Evolutionary conservation across 805 yeast genomes (phyloP), one percentile per base, ranked within the genome.

Genomic region (Saccharomycopsis sp.): DNA sequence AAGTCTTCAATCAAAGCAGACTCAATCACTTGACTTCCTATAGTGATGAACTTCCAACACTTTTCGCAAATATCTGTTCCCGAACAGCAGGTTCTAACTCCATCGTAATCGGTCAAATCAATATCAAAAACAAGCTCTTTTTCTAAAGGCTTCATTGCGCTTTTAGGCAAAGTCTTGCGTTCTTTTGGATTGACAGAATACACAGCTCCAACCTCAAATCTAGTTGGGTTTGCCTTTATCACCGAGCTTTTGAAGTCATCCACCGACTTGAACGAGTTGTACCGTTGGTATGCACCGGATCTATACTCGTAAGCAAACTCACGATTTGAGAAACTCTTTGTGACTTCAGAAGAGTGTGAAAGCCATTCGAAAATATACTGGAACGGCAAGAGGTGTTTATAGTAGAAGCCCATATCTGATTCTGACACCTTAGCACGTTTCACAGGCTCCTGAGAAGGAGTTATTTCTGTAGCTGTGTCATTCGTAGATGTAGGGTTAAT

Each of bases 41-140:
- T 82, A 20, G 86, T 84, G 60, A 94, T 89, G 68, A 92, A 94
- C 62, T 82, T 85, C 99, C 99, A 94, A 75, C 99, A 94, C 69
- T 87, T 89, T 41, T 72, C 73, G 71, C 99, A 94, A 56, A 94
- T 91, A 42, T 77, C 80, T 0, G 97, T 90, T 51, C 87, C 92
- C 12, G 83, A 75, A 70, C 99, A 94, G 72, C 99, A 94, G 0
- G 97, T 93, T 73, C 99, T 84, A 64, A 89, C 81, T 24, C 85
- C 87, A 72, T 93, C 98, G 70, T 94, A 94, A 75, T 94, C 99
- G 24, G 97, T 94, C 78, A 94, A 83, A 85, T 94, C 99, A 64
- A 94, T 93, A 83, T 94, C 99, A 64, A 94, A 87, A 3, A 92
- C 97, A 59, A 94, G 77, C 70, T 94, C 99, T 70, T 94, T 94